Percentiles rank a stretch among this genome's conserved stretches.
These are phyloP conservation scores for Sporisorium reilianum DNA, from an alignment of 1,284 basidiomycete genomes.

Conservation along the genomic window DNA sequence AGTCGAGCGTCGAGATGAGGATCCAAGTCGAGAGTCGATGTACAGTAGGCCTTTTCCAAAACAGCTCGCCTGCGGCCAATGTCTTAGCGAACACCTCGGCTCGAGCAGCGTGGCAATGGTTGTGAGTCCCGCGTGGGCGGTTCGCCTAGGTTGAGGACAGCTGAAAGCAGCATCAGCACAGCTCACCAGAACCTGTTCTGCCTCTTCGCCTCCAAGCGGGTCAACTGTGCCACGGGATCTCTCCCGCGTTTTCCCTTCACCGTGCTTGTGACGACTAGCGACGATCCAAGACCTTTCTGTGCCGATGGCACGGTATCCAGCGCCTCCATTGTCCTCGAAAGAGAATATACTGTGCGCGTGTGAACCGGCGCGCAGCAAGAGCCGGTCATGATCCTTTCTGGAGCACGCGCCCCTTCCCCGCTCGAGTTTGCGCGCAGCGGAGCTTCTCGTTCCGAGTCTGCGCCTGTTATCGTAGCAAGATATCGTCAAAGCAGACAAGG, in stretches of 20 bases:
- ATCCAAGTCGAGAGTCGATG: too few relatives aligned
- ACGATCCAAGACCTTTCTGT: too few relatives aligned
- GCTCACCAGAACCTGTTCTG: too few relatives aligned
- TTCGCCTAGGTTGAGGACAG: not conserved
- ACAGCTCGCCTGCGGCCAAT: not conserved
- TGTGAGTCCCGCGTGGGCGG: not conserved
- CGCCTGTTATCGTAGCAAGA: not conserved
- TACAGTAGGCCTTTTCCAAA: not conserved
- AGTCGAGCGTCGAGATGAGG: too few relatives aligned
- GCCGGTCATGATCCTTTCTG: not conserved
- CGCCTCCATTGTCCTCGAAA: too few relatives aligned
- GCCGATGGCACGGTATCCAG: too few relatives aligned
- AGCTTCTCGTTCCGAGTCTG: not conserved
- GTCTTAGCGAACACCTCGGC: slow-evolving; percentile 21
- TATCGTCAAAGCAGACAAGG: not conserved
- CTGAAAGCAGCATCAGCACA: not conserved
- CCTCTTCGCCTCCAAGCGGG: not conserved
- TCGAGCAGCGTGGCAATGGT: slow-evolving; percentile 23
- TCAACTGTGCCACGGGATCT: too few relatives aligned
- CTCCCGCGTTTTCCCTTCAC: slow-evolving; percentile 8
- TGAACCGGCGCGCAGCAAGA: too few relatives aligned
- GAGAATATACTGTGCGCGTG: too few relatives aligned
- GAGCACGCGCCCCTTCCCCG: not conserved
- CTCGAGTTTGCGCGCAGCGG: not conserved
- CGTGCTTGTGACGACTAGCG: too few relatives aligned